Evolutionary conservation across 495 filamentous ascomycete species (phyloP).

Genomic region (Podospora australis): DNA sequence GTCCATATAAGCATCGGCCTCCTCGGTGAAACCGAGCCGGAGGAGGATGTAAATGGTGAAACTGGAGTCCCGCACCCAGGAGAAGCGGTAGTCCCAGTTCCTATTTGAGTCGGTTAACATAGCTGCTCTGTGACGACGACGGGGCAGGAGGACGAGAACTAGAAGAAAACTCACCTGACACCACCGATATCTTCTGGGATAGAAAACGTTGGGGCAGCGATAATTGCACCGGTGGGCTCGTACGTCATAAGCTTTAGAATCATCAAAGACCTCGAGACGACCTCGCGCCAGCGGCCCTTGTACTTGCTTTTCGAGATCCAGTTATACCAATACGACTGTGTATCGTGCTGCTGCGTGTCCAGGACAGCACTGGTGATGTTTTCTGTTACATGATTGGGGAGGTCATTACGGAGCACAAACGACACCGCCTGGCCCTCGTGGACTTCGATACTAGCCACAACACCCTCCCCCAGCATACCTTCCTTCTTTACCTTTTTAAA

Average conservation of each 20-base stretch:
- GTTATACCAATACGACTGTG: conserved; percentile 60
- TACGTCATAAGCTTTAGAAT: conserved; percentile 69
- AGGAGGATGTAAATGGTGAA: conserved; percentile 73
- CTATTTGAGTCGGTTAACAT: conserved; percentile 24
- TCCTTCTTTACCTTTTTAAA: conserved; percentile 46
- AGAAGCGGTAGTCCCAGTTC: conserved; percentile 76
- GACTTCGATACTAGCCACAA: conserved; percentile 51
- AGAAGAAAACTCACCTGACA: conserved; percentile 39
- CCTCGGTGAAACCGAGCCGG: conserved; percentile 64
- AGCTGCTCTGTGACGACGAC: too few relatives aligned
- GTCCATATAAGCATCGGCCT: conserved; percentile 66
- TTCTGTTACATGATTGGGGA: conserved; percentile 43
- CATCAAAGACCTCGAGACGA: conserved; percentile 60
- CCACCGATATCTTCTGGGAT: conserved; percentile 69
- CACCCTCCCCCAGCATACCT: conserved; percentile 52
- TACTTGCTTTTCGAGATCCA: conserved; percentile 65
- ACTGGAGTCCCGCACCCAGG: conserved; percentile 66
- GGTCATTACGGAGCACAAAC: conserved; percentile 56
- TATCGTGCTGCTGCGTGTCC: conserved; percentile 55
- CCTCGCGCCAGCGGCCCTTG: conserved; percentile 63
- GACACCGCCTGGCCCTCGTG: conserved; percentile 60
- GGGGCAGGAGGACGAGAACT: neutral
- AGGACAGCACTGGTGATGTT: conserved; percentile 48
- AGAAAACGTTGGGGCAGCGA: conserved; percentile 51
- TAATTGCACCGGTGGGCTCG: conserved; percentile 45